Evolutionary conservation across 2,329 filamentous ascomycete species (phyloP), one percentile per base, ranked within the genome.

Genomic region (Helotiales sp.): DNA sequence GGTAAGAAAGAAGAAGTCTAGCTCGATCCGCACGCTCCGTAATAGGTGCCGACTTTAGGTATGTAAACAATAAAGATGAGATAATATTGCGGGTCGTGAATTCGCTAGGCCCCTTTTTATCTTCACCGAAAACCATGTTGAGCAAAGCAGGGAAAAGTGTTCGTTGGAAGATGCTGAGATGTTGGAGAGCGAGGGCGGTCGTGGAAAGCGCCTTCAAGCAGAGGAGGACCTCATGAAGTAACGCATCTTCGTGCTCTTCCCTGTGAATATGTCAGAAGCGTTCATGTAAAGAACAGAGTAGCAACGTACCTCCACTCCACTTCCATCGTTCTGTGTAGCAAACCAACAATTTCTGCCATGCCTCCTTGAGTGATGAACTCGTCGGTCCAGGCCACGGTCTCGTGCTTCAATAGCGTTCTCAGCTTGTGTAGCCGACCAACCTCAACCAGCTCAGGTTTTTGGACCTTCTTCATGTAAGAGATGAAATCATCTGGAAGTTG

Each of bases 391-490:
- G 89, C 85, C 5, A 99, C 91, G 0, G 93, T 96, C 77, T 99
- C 95, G 69, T 98, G 98, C 17, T 95, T 86, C 53, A 99, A 80
- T 52, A 98, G 76, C 19, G 97, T 81, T 13, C 93, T 86, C 46
- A 99, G 81, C 75, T 98, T 98, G 76, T 98, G 95, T 33, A 99
- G 77, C 71, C 95, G 93, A 44, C 93, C 92, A n/a, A 98, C 90
- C 72, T 98, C 93, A 9, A 97, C 88, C 36, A 86, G 78, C 67
- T 95, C 85, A 0, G 92, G 92, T 74, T 91, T 89, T 65, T 87
- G 88, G 1, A 90, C 87, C 73, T 91, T 93, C 67, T 84, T 83
- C 66, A 97, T 76, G 71, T 97, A 96, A 22, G 84, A 80, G 34
- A 98, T 92, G 74, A 96, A 96, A 69, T 97, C 91, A 40, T 85